A percentile compares a stretch with the other conserved stretches of the same genome.
phyloP scores from a whole-genome alignment of 2,329 filamentous ascomycete genomes.

The Trichoderma guizhouense region DNA sequence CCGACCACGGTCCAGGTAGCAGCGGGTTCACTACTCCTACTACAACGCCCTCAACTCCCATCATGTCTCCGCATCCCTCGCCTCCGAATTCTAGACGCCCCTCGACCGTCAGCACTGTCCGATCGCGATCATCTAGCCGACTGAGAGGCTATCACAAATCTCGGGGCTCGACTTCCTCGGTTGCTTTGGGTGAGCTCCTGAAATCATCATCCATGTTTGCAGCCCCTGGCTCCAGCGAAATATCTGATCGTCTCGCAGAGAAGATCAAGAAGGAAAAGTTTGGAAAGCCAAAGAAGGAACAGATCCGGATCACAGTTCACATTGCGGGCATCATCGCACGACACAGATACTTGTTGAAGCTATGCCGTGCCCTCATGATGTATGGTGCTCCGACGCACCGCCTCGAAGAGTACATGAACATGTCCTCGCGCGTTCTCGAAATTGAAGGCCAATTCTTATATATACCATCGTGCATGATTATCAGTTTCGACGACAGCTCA shows the following conservation, averaged over 20 bases:
- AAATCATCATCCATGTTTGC: conserved; percentile 54
- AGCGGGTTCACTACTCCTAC: conserved; percentile 43
- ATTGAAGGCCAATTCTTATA: conserved; percentile 90
- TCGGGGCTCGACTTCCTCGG: conserved; percentile 41
- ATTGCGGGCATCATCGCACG: conserved; percentile 70
- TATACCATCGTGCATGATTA: conserved; percentile 88
- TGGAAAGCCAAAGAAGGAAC: conserved; percentile 37
- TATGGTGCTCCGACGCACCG: conserved; percentile 90
- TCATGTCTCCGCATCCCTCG: conserved; percentile 41
- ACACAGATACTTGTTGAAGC: conserved; percentile 77
- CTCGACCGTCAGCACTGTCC: conserved; percentile 32
- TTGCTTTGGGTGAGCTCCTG: conserved; percentile 49
- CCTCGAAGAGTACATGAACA: conserved; percentile 86
- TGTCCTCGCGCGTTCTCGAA: conserved; percentile 83
- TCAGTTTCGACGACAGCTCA: conserved; percentile 75
- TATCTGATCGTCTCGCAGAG: conserved; percentile 43
- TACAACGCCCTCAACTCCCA: conserved; percentile 35
- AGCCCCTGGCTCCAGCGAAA: conserved; percentile 44
- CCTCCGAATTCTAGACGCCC: conserved; percentile 40
- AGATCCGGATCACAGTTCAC: conserved; percentile 50
- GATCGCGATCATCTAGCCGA: conserved; percentile 37
- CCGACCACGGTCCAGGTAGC: conserved; percentile 30
- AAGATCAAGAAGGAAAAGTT: conserved; percentile 41
- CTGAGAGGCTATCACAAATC: conserved; percentile 43
- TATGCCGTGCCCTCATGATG: conserved; percentile 83